Evolutionary conservation across 2,329 filamentous ascomycete genomes (phyloP).

Genomic region (Cladorrhinum sp.): DNA sequence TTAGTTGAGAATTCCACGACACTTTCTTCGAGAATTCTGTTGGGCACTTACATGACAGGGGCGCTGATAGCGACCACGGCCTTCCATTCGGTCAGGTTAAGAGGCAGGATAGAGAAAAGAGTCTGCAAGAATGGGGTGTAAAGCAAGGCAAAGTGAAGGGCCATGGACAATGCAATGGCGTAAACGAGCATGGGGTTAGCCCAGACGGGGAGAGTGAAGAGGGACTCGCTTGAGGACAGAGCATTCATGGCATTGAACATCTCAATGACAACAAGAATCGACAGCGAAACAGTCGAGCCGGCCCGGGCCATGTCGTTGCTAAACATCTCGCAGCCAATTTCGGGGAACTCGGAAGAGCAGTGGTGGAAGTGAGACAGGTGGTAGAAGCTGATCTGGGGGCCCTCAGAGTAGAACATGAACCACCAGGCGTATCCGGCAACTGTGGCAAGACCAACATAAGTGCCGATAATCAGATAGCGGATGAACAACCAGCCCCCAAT

Average conservation of each 20-base stretch:
- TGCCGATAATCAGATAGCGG: constrained; percentile 93
- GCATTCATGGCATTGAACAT: constrained; percentile 99
- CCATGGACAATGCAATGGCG: constrained; percentile 89
- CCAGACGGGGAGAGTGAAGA: constrained; percentile 93
- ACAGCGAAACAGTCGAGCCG: constrained; percentile 89
- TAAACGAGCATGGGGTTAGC: constrained; percentile 98
- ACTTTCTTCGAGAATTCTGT: background rate
- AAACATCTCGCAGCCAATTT: constrained; percentile 93
- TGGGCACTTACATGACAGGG: constrained; percentile 79
- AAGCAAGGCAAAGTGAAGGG: constrained; percentile 86
- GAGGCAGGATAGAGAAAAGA: constrained; percentile 85
- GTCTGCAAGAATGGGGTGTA: constrained; percentile 87
- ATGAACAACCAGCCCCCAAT: constrained; percentile 97
- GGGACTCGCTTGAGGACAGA: constrained; percentile 88
- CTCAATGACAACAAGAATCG: constrained; percentile 91
- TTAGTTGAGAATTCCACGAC: constrained; percentile 23
- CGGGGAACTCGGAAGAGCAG: constrained; percentile 79
- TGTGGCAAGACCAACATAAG: constrained; percentile 90
- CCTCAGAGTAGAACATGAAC: constrained; percentile 93
- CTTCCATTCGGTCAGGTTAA: constrained; percentile 86
- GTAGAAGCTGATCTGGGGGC: constrained; percentile 86
- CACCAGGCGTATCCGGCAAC: constrained; percentile 99
- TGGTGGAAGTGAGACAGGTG: constrained; percentile 92
- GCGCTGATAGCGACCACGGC: constrained; percentile 84
- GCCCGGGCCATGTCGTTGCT: constrained; percentile 79